Conservation (phyloP, 169 alveolate species). For the Cryptosporidium sp. region DNA sequence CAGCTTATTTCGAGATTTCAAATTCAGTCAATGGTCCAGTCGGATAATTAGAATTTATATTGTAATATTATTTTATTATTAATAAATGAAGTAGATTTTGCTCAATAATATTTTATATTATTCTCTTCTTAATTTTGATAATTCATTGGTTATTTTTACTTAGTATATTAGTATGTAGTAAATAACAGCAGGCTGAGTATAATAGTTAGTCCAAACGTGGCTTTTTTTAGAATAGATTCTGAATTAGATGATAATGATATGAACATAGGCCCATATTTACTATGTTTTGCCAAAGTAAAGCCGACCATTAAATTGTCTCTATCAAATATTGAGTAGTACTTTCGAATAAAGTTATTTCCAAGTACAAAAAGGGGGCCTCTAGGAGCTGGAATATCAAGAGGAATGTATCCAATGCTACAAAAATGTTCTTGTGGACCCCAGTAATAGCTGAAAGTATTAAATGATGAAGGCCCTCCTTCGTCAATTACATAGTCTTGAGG, state of each 20-base stretch:
- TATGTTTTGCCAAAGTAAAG: conserved; percentile 83
- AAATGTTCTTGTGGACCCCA: conserved; percentile 73
- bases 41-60: conserved; percentile 27
- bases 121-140: not conserved
- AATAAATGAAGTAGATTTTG: not conserved
- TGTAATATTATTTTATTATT: not conserved
- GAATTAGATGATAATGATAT: conserved; percentile 37
- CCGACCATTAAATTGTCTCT: conserved; percentile 85
- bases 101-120: not conserved
- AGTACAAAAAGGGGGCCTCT: conserved; percentile 86
- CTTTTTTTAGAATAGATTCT: not conserved
- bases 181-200: not conserved
- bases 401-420: conserved; percentile 84
- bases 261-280: conserved; percentile 61
- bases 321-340: conserved; percentile 87
- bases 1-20: conserved; percentile 80
- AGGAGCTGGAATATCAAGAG: conserved; percentile 87
- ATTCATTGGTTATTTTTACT: not conserved
- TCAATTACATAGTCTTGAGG: conserved; percentile 83
- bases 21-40: conserved; percentile 78
- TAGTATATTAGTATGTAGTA: not conserved
- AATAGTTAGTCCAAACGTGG: not conserved
- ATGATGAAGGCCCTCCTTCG: conserved; percentile 78
- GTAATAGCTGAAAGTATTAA: conserved; percentile 47
- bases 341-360: conserved; percentile 84